Conservation (phyloP, 768 basidiomycete genomes). For the Pluteus cervinus region DNA sequence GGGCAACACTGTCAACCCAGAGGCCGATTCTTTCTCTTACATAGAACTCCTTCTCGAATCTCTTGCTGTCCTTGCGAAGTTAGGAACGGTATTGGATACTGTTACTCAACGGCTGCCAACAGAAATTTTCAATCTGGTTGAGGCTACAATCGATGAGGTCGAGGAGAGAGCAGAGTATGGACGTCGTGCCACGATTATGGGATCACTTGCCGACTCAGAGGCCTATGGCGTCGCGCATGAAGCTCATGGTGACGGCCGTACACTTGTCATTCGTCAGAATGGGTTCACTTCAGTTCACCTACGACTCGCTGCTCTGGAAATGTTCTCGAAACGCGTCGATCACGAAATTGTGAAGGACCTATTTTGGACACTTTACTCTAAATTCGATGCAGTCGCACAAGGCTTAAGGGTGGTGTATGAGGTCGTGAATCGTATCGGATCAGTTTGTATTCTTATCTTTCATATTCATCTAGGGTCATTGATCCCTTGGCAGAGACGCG, state of each 20-base stretch:
- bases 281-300: slow-evolving; percentile 37
- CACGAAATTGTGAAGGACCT: slow-evolving; percentile 86
- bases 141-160: slow-evolving; percentile 85
- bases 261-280: slow-evolving; percentile 24
- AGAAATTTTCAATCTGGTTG: slow-evolving; percentile 83
- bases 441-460: slow-evolving; percentile 70
- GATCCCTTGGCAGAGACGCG: slow-evolving; percentile 58
- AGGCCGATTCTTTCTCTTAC: slow-evolving; percentile 89
- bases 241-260: slow-evolving; percentile 4
- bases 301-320: slow-evolving; percentile 69
- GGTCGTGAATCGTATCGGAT: slow-evolving; percentile 84
- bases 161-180: slow-evolving; percentile 85
- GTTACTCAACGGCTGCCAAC: slow-evolving; percentile 75
- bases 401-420: slow-evolving; percentile 88
- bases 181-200: slow-evolving; percentile 38
- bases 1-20: slow-evolving; percentile 53
- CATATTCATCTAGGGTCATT: too few relatives aligned
- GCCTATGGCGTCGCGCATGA: slow-evolving; percentile 16
- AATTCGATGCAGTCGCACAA: slow-evolving; percentile 89
- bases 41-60: slow-evolving; percentile 91
- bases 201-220: slow-evolving; percentile 32
- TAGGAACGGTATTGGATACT: slow-evolving; percentile 78
- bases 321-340: slow-evolving; percentile 64
- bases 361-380: slow-evolving; percentile 97
- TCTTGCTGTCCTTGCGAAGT: slow-evolving; percentile 84